These are phyloP conservation scores for Cucurbita ficifolia DNA, from an alignment of 306 rosid genomes.

Conservation along the genomic window DNA sequence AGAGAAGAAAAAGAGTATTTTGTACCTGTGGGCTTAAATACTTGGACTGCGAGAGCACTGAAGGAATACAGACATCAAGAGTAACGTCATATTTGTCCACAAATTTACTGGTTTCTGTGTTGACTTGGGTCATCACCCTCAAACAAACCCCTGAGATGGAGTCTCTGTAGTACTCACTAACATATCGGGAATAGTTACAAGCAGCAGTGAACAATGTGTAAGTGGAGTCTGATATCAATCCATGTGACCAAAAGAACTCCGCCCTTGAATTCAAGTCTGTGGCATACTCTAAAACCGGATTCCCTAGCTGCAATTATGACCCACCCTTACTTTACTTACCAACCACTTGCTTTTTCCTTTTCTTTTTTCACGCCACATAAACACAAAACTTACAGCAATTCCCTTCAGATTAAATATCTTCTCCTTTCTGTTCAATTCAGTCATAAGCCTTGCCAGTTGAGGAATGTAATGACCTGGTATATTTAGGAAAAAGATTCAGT, in stretches of 20 bases:
- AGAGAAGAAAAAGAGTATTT: background rate
- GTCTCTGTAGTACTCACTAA: constrained; percentile 26
- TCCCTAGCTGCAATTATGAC: background rate
- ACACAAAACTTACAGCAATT: constrained; percentile 30
- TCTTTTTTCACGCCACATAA: background rate
- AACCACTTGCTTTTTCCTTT: background rate
- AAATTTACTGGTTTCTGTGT: constrained; percentile 55
- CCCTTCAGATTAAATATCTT: constrained; percentile 31
- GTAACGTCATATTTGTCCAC: constrained; percentile 53
- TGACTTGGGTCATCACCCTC: constrained; percentile 53
- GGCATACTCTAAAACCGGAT: constrained; percentile 21
- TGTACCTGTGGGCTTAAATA: constrained; percentile 36
- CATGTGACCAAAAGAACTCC: constrained; percentile 37
- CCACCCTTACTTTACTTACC: background rate
- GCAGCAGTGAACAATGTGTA: constrained; percentile 22
- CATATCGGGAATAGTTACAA: constrained; percentile 31
- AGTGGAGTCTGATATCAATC: constrained; percentile 33
- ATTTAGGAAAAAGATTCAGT: background rate
- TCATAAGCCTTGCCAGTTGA: constrained; percentile 38
- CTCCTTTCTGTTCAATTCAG: constrained; percentile 14
- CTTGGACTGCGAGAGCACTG: constrained; percentile 50
- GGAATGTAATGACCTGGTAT: constrained; percentile 35
- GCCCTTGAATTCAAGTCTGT: constrained; percentile 33
- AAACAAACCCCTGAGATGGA: constrained; percentile 21
- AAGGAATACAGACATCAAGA: constrained; percentile 67